These are phyloP conservation scores for Wakefieldia striispora DNA, from an alignment of 768 basidiomycete genomes.

Conservation along the genomic window DNA sequence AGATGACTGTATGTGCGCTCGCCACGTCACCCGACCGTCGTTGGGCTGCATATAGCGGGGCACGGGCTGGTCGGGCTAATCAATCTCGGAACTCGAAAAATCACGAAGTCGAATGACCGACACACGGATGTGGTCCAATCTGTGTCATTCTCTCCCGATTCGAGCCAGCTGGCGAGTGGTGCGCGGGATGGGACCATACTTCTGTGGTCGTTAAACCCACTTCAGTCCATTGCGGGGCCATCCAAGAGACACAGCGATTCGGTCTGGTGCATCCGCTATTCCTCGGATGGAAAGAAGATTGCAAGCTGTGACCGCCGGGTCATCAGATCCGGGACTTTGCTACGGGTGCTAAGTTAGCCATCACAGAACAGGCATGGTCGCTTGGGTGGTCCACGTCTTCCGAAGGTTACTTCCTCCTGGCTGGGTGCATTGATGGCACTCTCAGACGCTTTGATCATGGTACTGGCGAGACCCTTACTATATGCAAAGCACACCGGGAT, in stretches of 20 bases:
- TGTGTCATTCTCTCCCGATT: too few species aligned
- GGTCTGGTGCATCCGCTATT: conserved; percentile 21
- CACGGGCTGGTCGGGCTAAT: too few species aligned
- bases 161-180: too few species aligned
- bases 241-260: conserved; percentile 6
- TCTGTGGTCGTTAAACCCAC: conserved; percentile 14
- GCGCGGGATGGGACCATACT: conserved; percentile 15
- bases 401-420: conserved; percentile 12
- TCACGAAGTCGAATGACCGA: too few species aligned
- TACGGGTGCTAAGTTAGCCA: not conserved
- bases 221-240: conserved; percentile 8
- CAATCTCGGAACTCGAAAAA: too few species aligned
- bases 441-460: conserved; percentile 12
- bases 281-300: too few species aligned
- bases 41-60: too few species aligned
- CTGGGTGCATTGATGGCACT: conserved; percentile 16
- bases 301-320: conserved; percentile 19
- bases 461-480: not conserved
- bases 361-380: conserved; percentile 19
- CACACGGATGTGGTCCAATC: too few species aligned
- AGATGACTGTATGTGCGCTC: not conserved
- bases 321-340: conserved; percentile 17
- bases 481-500: conserved; percentile 15
- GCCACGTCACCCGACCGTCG: too few species aligned
- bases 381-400: conserved; percentile 16